Conservation (phyloP, 257 asterid species). For the Dorcoceras hygrometricum region DNA sequence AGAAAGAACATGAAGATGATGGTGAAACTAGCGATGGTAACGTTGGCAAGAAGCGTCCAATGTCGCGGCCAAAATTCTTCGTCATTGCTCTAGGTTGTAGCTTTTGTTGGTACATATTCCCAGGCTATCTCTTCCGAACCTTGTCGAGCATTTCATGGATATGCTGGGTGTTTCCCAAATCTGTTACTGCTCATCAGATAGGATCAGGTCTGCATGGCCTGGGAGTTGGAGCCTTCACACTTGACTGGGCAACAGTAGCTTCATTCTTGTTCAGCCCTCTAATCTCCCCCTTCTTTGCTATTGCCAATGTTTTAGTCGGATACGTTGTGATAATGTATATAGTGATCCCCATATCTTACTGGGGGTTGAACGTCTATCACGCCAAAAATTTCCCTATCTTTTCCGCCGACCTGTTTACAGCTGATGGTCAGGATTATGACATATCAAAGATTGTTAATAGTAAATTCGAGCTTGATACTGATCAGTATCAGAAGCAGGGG, state of each 20-base stretch:
- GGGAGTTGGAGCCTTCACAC: slow-evolving; percentile 62
- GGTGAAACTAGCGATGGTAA: slow-evolving; percentile 18
- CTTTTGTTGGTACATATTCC: slow-evolving; percentile 63
- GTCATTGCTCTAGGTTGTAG: slow-evolving; percentile 58
- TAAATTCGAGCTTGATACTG: slow-evolving; percentile 45
- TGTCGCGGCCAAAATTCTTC: slow-evolving; percentile 64
- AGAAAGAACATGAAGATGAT: slow-evolving; percentile 35
- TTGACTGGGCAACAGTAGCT: slow-evolving; percentile 71
- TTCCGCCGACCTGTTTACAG: slow-evolving; percentile 53
- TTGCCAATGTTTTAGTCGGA: slow-evolving; percentile 62
- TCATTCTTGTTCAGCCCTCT: slow-evolving; percentile 77
- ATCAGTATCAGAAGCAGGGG: slow-evolving; percentile 53
- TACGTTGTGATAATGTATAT: slow-evolving; percentile 46
- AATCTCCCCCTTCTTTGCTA: slow-evolving; percentile 71
- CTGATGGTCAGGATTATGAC: slow-evolving; percentile 50
- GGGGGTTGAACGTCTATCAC: slow-evolving; percentile 62
- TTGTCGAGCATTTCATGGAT: slow-evolving; percentile 73
- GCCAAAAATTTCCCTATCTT: slow-evolving; percentile 61
- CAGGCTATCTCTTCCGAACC: slow-evolving; percentile 61
- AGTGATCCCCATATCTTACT: slow-evolving; percentile 62
- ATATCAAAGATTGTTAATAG: slow-evolving; percentile 45
- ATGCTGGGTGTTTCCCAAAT: slow-evolving; percentile 71
- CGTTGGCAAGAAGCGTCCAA: slow-evolving; percentile 20
- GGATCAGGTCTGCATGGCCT: slow-evolving; percentile 74
- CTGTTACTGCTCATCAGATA: slow-evolving; percentile 73